A percentile compares a stretch with the other conserved stretches of the same genome.
phyloP scores from a whole-genome alignment of 495 filamentous ascomycete species.

The Penicillium paxilli region DNA sequence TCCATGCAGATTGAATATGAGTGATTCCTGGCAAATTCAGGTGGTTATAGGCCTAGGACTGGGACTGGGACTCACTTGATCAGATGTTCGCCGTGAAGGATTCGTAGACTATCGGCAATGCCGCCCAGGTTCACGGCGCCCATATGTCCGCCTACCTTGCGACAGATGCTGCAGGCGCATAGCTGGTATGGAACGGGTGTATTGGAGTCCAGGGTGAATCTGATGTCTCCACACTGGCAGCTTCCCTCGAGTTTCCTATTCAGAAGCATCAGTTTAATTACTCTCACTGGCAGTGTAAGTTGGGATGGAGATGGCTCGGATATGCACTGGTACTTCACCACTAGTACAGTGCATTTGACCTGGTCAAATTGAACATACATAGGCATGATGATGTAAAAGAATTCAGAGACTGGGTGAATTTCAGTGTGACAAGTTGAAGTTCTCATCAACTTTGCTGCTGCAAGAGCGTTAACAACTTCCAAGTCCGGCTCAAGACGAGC shows the following conservation, averaged over 20 bases:
- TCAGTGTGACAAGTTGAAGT: neutral
- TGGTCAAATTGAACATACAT: conserved; percentile 17
- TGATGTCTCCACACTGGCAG: conserved; percentile 54
- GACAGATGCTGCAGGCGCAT: conserved; percentile 58
- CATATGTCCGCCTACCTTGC: conserved; percentile 51
- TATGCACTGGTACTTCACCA: neutral
- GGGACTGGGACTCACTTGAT: conserved; percentile 55
- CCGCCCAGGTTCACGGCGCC: conserved; percentile 55
- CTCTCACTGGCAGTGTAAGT: too few species aligned
- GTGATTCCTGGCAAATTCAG: neutral
- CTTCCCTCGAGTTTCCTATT: conserved; percentile 51
- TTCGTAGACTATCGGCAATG: conserved; percentile 44
- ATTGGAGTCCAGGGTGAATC: conserved; percentile 51
- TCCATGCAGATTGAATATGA: too few species aligned
- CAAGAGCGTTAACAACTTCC: too few species aligned
- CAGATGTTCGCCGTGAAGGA: conserved; percentile 46
- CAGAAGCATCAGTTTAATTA: neutral
- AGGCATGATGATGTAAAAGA: conserved; percentile 20
- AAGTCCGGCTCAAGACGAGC: too few species aligned
- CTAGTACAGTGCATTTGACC: too few species aligned
- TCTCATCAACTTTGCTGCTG: neutral
- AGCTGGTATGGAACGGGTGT: conserved; percentile 58
- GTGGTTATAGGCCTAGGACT: too few species aligned
- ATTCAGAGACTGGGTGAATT: neutral
- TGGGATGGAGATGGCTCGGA: too few species aligned